These are phyloP conservation scores for Leishmania lainsoni DNA, from an alignment of 208 protist genomes.

Conservation along the genomic window DNA sequence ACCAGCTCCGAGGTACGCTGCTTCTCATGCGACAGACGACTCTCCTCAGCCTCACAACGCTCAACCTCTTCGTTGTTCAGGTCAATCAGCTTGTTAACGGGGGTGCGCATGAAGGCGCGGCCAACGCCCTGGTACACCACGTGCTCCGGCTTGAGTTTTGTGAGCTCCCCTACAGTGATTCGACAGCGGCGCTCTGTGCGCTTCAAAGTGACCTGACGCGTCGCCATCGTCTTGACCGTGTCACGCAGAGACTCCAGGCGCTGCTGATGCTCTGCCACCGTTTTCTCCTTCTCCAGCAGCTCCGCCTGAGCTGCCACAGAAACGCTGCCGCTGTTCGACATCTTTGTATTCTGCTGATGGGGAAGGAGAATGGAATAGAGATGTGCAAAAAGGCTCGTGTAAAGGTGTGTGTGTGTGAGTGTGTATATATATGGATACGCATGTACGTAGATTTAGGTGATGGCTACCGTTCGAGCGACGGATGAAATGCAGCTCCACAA, in stretches of 20 bases:
- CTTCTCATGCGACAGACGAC: conserved; percentile 79
- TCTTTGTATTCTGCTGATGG: neutral
- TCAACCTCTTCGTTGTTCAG: conserved; percentile 67
- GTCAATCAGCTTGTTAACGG: conserved; percentile 73
- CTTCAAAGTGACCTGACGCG: conserved; percentile 72
- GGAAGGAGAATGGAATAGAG: neutral
- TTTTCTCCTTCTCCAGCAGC: conserved; percentile 91
- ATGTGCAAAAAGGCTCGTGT: neutral
- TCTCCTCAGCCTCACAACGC: conserved; percentile 79
- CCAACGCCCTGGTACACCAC: conserved; percentile 82
- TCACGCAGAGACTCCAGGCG: conserved; percentile 68
- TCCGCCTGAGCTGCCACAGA: conserved; percentile 77
- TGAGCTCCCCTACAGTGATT: conserved; percentile 82
- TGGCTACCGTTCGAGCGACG: neutral
- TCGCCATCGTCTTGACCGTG: conserved; percentile 85
- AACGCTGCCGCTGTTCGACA: conserved; percentile 51
- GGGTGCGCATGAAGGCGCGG: conserved; percentile 73
- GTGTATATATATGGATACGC: neutral
- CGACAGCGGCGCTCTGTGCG: conserved; percentile 67
- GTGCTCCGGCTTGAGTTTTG: conserved; percentile 64
- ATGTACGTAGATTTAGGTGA: neutral
- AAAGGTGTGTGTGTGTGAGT: neutral
- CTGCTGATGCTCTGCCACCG: conserved; percentile 84
- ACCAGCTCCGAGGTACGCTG: conserved; percentile 73
- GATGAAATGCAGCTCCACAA: neutral